Conservation (phyloP, 805 yeast genomes). For the Grigorovia jiainica region DNA sequence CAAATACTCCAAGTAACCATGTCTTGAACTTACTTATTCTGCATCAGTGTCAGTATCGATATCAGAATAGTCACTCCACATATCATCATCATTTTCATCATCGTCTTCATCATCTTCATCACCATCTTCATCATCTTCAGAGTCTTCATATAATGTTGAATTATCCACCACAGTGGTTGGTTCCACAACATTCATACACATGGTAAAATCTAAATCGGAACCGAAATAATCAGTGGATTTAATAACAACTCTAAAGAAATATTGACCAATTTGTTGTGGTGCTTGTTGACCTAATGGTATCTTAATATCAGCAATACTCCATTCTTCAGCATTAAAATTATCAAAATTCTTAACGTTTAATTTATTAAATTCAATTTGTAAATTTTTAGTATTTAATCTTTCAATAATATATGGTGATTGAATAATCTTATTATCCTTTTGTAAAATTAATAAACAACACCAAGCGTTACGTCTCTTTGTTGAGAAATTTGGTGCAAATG, state of each 20-base stretch:
- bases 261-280: conserved; percentile 60
- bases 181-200: conserved; percentile 59
- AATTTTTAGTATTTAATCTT: conserved; percentile 22
- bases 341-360: conserved; percentile 21
- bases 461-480: conserved; percentile 40
- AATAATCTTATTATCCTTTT: conserved; percentile 69
- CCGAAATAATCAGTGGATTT: conserved; percentile 77
- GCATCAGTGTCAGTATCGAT: conserved; percentile 30
- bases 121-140: conserved; percentile 34
- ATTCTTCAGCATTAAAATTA: conserved; percentile 28
- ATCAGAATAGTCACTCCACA: conserved; percentile 27
- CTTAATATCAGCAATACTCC: conserved; percentile 61
- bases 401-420: conserved; percentile 44
- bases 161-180: conserved; percentile 46
- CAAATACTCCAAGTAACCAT: too few relatives aligned
- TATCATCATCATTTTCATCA: conserved; percentile 45
- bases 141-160: conserved; percentile 52
- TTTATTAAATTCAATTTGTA: conserved; percentile 24
- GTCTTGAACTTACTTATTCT: too few relatives aligned
- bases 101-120: conserved; percentile 56
- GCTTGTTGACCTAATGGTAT: conserved; percentile 66
- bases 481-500: conserved; percentile 74
- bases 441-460: conserved; percentile 60
- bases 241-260: conserved; percentile 59
- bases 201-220: conserved; percentile 62